These are phyloP conservation scores for Leishmania braziliensis DNA, from an alignment of 208 protist species.

Conservation along the genomic window DNA sequence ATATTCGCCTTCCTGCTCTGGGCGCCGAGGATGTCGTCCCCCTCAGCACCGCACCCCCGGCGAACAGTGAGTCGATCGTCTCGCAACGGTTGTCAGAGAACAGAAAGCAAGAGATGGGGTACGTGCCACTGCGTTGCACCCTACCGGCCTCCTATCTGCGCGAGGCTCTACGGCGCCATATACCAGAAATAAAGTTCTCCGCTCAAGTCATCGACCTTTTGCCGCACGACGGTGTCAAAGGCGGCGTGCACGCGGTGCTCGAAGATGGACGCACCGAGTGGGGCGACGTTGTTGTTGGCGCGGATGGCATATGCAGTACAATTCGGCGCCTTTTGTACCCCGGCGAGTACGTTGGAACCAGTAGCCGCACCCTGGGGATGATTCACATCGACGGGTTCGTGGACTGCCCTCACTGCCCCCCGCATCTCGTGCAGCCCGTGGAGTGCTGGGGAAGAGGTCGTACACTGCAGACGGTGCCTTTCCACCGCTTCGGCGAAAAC, in stretches of 20 bases:
- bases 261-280: conserved; percentile 81
- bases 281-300: conserved; percentile 90
- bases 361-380: conserved; percentile 67
- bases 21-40: conserved; percentile 76
- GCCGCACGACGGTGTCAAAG: conserved; percentile 84
- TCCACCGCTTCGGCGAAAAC: conserved; percentile 47
- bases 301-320: conserved; percentile 86
- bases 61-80: conserved; percentile 87
- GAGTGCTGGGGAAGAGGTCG: conserved; percentile 66
- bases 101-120: conserved; percentile 67
- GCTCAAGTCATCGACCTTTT: conserved; percentile 75
- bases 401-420: conserved; percentile 38
- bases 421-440: conserved; percentile 50
- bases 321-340: conserved; percentile 83
- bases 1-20: conserved; percentile 52
- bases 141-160: conserved; percentile 58
- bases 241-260: conserved; percentile 79
- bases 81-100: conserved; percentile 69
- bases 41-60: conserved; percentile 69
- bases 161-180: conserved; percentile 59
- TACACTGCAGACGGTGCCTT: conserved; percentile 47
- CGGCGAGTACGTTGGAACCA: conserved; percentile 68
- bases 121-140: conserved; percentile 77
- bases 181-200: conserved; percentile 74
- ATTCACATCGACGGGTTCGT: conserved; percentile 83